Conservation (phyloP, 345 rosid genomes). For the Raphanus sativus region DNA sequence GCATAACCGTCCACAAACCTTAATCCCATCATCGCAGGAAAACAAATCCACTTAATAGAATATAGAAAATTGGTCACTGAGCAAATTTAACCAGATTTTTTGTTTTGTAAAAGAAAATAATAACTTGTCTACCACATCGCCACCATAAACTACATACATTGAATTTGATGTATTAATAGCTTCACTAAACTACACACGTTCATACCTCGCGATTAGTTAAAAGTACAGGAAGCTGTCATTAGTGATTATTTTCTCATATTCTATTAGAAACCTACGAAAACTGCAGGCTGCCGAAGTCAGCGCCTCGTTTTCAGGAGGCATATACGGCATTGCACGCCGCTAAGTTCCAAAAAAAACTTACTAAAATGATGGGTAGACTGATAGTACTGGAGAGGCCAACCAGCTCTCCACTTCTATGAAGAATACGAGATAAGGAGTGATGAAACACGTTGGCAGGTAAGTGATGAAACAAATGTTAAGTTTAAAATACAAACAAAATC, state of each 20-base stretch:
- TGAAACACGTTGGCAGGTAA: no score
- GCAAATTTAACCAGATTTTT: neutral
- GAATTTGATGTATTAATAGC: neutral
- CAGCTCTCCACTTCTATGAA: no score
- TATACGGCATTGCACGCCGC: neutral
- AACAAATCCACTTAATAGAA: neutral
- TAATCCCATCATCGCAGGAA: no score
- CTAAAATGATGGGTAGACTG: neutral
- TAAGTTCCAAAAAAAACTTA: neutral
- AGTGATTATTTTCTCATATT: neutral
- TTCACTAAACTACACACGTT: neutral
- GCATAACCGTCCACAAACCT: no score
- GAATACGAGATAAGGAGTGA: no score
- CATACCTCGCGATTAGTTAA: neutral
- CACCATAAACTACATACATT: neutral
- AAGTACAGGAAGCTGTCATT: neutral
- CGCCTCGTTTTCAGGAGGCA: neutral
- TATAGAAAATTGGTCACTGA: neutral
- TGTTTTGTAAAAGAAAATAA: no score
- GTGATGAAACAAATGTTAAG: no score
- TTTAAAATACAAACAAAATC: no score
- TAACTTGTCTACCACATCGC: no score
- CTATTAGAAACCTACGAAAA: neutral
- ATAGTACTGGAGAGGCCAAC: neutral
- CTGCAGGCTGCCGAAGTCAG: neutral